Percentiles rank a stretch among this genome's conserved stretches.
Evolutionary conservation across 2,329 filamentous ascomycete genomes (phyloP).

Genomic region (Trichoderma lentiforme): DNA sequence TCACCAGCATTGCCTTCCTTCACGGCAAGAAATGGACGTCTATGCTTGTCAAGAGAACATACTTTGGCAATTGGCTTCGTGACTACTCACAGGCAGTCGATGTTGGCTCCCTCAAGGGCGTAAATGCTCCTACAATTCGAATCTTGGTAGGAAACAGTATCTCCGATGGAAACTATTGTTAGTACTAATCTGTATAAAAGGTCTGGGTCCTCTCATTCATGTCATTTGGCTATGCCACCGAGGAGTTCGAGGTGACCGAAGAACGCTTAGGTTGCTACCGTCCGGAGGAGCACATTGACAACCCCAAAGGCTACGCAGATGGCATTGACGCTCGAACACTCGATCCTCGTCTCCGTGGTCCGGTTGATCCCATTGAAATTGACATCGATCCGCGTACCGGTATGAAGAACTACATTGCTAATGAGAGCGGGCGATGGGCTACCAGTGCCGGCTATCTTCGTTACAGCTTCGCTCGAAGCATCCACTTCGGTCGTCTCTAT

Average conservation of each 20-base stretch:
- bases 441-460: conserved; percentile 84
- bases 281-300: conserved; percentile 71
- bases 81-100: conserved; percentile 85
- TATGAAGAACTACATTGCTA: conserved; percentile 99
- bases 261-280: conserved; percentile 78
- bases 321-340: conserved; percentile 78
- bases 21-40: conserved; percentile 82
- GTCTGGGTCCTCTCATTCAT: conserved; percentile 80
- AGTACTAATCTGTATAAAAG: conserved; percentile 29
- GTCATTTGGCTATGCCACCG: conserved; percentile 80
- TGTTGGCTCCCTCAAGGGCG: conserved; percentile 73
- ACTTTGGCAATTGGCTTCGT: conserved; percentile 84
- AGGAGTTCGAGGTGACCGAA: conserved; percentile 78
- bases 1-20: conserved; percentile 73
- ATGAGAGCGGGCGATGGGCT: conserved; percentile 81
- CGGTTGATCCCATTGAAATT: conserved; percentile 67
- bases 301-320: conserved; percentile 83
- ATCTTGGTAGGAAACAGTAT: conserved; percentile 52
- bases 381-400: conserved; percentile 73
- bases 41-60: conserved; percentile 72
- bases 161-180: background rate
- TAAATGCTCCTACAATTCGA: conserved; percentile 74
- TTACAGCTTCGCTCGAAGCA: conserved; percentile 69
- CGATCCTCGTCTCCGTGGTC: conserved; percentile 77
- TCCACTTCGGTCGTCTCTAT: conserved; percentile 75